A percentile compares a stretch with the other conserved stretches of the same genome.
Evolutionary conservation across 2,329 filamentous ascomycete genomes (phyloP).

Genomic region (Colletotrichum tanaceti): DNA sequence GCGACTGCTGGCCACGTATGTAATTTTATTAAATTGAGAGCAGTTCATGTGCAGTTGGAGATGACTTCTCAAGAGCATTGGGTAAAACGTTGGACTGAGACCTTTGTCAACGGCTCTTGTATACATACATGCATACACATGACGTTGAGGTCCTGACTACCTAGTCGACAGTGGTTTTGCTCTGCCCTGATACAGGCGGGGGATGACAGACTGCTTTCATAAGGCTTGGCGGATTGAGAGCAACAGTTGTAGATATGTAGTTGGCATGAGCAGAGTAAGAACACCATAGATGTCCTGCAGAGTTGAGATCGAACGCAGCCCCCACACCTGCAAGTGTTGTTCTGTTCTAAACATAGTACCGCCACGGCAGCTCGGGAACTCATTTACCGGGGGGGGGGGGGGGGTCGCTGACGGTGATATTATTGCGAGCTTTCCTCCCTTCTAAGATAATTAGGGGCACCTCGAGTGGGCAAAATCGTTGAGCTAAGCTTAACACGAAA

Average conservation of each 20-base stretch:
- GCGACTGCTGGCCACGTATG: neutral
- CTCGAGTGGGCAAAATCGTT: too few species aligned
- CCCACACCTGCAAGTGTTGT: constrained; percentile 15
- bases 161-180: too few species aligned
- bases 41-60: neutral
- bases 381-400: constrained; percentile 9
- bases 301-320: constrained; percentile 6
- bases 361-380: constrained; percentile 7
- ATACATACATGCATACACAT: too few species aligned
- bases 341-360: constrained; percentile 32
- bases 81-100: too few species aligned
- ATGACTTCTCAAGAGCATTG: neutral
- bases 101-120: too few species aligned
- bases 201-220: too few species aligned
- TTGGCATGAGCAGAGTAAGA: constrained; percentile 1
- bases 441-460: too few species aligned
- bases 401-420: constrained; percentile 17
- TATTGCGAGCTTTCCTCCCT: constrained; percentile 2
- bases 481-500: too few species aligned
- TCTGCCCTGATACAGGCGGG: too few species aligned
- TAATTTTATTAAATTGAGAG: too few species aligned
- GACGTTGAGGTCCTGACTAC: too few species aligned
- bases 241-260: neutral
- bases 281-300: constrained; percentile 2
- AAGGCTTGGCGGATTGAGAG: neutral